Evolutionary conservation across 148 eudicot genomes (phyloP).

Genomic region (Cornus florida): DNA sequence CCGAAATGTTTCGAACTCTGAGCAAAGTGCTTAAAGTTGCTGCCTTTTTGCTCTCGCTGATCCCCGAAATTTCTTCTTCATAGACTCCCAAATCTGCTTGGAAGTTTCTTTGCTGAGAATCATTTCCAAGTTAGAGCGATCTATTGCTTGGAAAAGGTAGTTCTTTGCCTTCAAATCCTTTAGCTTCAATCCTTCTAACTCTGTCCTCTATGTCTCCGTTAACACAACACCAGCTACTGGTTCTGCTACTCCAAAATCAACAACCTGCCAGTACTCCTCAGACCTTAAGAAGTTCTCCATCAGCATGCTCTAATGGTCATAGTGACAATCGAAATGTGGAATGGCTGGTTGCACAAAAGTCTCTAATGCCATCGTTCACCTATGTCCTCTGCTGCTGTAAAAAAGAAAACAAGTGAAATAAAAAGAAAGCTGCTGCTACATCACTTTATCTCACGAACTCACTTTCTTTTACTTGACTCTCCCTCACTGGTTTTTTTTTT

Average conservation of each 20-base stretch:
- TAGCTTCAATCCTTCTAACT: too few relatives aligned
- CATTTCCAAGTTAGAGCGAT: slow-evolving; percentile 22
- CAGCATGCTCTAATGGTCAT: slow-evolving; percentile 12
- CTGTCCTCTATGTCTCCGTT: background rate
- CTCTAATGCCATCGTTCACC: too few relatives aligned
- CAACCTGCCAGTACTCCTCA: background rate
- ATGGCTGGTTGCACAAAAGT: slow-evolving; percentile 11
- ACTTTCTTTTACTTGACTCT: too few relatives aligned
- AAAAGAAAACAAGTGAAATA: too few relatives aligned
- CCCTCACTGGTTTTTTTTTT: too few relatives aligned
- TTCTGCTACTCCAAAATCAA: slow-evolving; percentile 4
- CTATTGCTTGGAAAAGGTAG: slow-evolving; percentile 13
- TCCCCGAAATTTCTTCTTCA: too few relatives aligned
- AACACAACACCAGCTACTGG: background rate
- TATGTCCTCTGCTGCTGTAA: too few relatives aligned
- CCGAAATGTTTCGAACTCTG: slow-evolving; percentile 18
- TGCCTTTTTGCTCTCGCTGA: background rate
- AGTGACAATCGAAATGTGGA: slow-evolving; percentile 33
- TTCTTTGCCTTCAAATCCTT: background rate
- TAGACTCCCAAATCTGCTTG: slow-evolving; percentile 15
- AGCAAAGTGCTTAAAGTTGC: slow-evolving; percentile 20
- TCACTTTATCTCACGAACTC: too few relatives aligned
- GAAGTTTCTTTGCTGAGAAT: slow-evolving; percentile 25
- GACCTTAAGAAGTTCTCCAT: too few relatives aligned
- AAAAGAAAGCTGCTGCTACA: too few relatives aligned